Evolutionary conservation across 306 rosid species (phyloP).

Genomic region (Fragaria iinumae): DNA sequence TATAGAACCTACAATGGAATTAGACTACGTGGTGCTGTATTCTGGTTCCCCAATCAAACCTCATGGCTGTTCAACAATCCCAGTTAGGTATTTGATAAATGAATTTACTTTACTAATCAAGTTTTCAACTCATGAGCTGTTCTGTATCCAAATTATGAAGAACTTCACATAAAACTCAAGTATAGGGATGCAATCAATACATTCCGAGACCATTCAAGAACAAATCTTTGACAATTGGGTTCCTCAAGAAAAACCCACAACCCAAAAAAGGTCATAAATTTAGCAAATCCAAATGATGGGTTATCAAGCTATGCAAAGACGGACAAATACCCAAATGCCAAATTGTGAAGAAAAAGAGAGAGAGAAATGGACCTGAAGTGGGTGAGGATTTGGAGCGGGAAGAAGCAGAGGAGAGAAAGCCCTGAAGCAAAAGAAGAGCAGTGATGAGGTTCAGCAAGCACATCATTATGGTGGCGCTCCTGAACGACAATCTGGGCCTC

Average conservation of each 20-base stretch:
- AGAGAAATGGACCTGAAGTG: conserved; percentile 44
- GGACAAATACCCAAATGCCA: conserved; percentile 27
- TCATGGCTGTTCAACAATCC: neutral
- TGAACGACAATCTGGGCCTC: conserved; percentile 71
- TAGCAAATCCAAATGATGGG: conserved; percentile 3
- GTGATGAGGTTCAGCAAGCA: conserved; percentile 64
- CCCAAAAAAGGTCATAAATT: neutral
- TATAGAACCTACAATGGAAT: neutral
- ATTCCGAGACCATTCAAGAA: neutral
- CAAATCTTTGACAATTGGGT: neutral
- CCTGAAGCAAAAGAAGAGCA: conserved; percentile 74
- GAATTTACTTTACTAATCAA: neutral
- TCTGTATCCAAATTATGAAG: conserved; percentile 3
- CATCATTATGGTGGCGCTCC: conserved; percentile 72
- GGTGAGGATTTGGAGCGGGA: conserved; percentile 54
- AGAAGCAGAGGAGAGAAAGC: conserved; percentile 61
- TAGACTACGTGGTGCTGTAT: neutral
- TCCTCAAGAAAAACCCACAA: conserved; percentile 9
- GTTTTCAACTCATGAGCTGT: neutral
- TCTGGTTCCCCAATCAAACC: neutral
- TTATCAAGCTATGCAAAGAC: conserved; percentile 16
- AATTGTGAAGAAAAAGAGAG: conserved; percentile 10
- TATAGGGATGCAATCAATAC: neutral
- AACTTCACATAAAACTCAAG: neutral
- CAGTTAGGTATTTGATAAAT: neutral